phyloP scores from a whole-genome alignment of 2,329 filamentous ascomycete species.

The Aspergillus sp. region DNA sequence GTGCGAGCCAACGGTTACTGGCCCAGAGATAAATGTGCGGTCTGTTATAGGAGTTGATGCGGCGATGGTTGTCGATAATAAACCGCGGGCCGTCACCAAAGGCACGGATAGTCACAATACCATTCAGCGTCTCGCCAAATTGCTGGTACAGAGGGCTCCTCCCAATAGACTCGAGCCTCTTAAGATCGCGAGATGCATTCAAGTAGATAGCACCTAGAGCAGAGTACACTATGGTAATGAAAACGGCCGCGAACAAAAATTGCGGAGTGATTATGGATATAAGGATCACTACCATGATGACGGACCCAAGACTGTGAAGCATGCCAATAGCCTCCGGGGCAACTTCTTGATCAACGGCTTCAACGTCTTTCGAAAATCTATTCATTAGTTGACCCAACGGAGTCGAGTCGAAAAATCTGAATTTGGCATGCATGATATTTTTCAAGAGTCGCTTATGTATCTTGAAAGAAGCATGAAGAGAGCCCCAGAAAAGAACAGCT shows the following conservation, averaged over 20 bases:
- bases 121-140: slow-evolving; percentile 90
- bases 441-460: slow-evolving; percentile 76
- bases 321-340: slow-evolving; percentile 82
- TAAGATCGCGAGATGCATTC: slow-evolving; percentile 87
- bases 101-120: slow-evolving; percentile 93
- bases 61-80: slow-evolving; percentile 80
- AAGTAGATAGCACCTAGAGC: slow-evolving; percentile 84
- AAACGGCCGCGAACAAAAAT: slow-evolving; percentile 79
- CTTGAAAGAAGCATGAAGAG: slow-evolving; percentile 77
- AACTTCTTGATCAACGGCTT: slow-evolving; percentile 92
- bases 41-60: slow-evolving; percentile 85
- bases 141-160: slow-evolving; percentile 95
- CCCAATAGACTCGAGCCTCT: slow-evolving; percentile 89
- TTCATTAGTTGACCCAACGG: slow-evolving; percentile 97
- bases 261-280: slow-evolving; percentile 86
- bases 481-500: slow-evolving; percentile 86
- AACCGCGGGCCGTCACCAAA: slow-evolving; percentile 94
- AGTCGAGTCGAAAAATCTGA: slow-evolving; percentile 96
- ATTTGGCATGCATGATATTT: slow-evolving; percentile 79
- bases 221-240: slow-evolving; percentile 80
- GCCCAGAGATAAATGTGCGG: slow-evolving; percentile 97
- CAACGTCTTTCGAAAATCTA: slow-evolving; percentile 94
- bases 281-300: slow-evolving; percentile 79
- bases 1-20: slow-evolving; percentile 91
- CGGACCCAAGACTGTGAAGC: slow-evolving; percentile 60